Evolutionary conservation across 108 stramenopile genomes (phyloP).

Genomic region (Thalassiosira profunda): DNA sequence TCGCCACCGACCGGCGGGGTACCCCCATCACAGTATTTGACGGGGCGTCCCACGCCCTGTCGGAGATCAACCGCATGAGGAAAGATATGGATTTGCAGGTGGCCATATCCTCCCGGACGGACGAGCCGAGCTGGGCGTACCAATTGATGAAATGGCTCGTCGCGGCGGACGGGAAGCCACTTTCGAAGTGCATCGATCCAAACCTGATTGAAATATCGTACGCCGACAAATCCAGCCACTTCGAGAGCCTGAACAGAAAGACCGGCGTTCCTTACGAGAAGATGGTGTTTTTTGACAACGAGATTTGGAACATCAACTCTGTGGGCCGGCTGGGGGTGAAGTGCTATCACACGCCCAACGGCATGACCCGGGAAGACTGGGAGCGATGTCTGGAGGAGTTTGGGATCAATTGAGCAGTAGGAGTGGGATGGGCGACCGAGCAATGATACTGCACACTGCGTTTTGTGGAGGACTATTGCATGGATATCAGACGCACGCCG

Average conservation of each 20-base stretch:
- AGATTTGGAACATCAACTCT: constrained; percentile 70
- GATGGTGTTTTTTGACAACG: constrained; percentile 95
- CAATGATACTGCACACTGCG: too few species aligned
- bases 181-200: constrained; percentile 56
- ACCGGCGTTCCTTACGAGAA: constrained; percentile 74
- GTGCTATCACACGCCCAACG: constrained; percentile 76
- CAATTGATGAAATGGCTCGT: constrained; percentile 71
- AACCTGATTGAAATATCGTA: constrained; percentile 65
- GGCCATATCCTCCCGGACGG: constrained; percentile 80
- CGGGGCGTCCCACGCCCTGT: constrained; percentile 55
- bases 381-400: constrained; percentile 57
- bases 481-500: constrained; percentile 26
- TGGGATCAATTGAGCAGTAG: too few species aligned
- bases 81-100: constrained; percentile 39
- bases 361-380: constrained; percentile 71
- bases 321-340: constrained; percentile 76
- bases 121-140: constrained; percentile 76
- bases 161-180: constrained; percentile 46
- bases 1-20: constrained; percentile 33
- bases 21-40: constrained; percentile 36
- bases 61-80: constrained; percentile 57
- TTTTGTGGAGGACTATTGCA: too few species aligned
- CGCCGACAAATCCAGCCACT: constrained; percentile 67
- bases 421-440: too few species aligned
- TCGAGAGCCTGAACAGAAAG: constrained; percentile 59